phyloP scores from a whole-genome alignment of 345 rosid species.

The Brassica rapa region DNA sequence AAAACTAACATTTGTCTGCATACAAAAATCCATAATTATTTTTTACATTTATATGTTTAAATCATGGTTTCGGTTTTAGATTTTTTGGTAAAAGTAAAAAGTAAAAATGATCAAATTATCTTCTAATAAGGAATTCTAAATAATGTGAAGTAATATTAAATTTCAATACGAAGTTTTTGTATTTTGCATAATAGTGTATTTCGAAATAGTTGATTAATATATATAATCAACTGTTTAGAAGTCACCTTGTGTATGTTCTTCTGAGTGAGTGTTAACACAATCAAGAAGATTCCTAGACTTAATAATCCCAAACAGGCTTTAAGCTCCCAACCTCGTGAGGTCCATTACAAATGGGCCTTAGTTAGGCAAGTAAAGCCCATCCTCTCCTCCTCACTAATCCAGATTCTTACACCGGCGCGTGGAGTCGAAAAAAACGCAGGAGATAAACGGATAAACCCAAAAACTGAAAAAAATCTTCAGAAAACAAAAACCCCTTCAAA shows the following conservation, averaged over 20 bases:
- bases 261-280: not conserved
- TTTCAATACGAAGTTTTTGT: not conserved
- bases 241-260: not conserved
- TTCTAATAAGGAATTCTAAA: too few species aligned
- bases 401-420: not conserved
- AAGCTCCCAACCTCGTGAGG: not conserved
- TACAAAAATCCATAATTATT: not conserved
- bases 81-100: not conserved
- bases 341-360: not conserved
- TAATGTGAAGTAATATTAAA: too few species aligned
- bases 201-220: not conserved
- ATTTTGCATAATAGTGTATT: not conserved
- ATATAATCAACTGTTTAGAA: not conserved
- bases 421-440: too few species aligned
- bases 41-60: not conserved
- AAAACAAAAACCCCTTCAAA: not conserved
- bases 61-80: not conserved
- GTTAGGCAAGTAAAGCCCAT: slow-evolving; percentile 12
- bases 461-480: not conserved
- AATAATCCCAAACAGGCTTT: not conserved
- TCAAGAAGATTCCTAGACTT: not conserved
- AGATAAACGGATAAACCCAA: slow-evolving; percentile 36
- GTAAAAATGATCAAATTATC: not conserved
- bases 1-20: not conserved
- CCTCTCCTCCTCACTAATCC: not conserved